Percentiles rank a stretch among this genome's conserved stretches.
Conservation (phyloP, 1,139 yeast genomes). For the Pichia terricola region DNA sequence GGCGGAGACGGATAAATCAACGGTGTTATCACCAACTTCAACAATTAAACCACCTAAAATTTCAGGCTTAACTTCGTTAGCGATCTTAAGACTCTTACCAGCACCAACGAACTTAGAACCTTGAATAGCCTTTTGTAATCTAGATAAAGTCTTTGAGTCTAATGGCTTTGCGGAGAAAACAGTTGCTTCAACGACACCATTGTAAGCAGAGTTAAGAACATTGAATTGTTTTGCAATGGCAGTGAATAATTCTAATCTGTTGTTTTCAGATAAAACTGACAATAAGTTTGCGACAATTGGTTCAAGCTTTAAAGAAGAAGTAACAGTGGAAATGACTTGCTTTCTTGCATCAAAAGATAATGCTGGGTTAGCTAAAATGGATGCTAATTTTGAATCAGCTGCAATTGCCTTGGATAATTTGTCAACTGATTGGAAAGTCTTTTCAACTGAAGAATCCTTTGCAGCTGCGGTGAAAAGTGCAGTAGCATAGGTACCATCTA, state of each 20-base stretch:
- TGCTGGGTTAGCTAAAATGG: constrained; percentile 73
- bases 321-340: constrained; percentile 52
- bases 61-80: constrained; percentile 78
- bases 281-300: constrained; percentile 73
- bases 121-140: constrained; percentile 71
- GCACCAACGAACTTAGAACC: constrained; percentile 75
- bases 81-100: constrained; percentile 77
- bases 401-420: constrained; percentile 47
- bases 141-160: constrained; percentile 71
- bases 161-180: constrained; percentile 84
- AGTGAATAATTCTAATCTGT: constrained; percentile 69
- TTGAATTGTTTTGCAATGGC: constrained; percentile 64
- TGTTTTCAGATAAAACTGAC: constrained; percentile 84
- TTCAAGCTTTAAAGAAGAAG: constrained; percentile 55
- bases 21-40: constrained; percentile 95
- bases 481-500: constrained; percentile 95
- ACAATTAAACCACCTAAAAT: constrained; percentile 94
- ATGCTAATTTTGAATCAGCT: constrained; percentile 54
- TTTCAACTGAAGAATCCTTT: constrained; percentile 68
- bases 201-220: constrained; percentile 76
- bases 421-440: constrained; percentile 59
- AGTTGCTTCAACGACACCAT: constrained; percentile 88
- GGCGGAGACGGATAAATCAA: constrained; percentile 80
- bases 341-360: constrained; percentile 68
- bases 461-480: constrained; percentile 91